Evolutionary conservation across 768 basidiomycete species (phyloP).

Genomic region (Nidularia pulvinata): DNA sequence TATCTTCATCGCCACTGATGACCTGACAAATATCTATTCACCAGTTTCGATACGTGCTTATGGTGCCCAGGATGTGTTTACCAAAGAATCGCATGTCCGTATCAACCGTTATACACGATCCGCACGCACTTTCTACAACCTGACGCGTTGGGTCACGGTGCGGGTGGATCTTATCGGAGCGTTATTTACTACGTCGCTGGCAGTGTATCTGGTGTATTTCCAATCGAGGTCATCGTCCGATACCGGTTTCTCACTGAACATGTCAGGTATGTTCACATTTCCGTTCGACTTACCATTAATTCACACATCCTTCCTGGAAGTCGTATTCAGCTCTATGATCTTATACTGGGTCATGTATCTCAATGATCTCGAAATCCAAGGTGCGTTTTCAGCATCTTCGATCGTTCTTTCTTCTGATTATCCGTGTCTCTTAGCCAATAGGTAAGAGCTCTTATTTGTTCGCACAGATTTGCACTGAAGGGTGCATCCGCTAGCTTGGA

Average conservation of each 20-base stretch:
- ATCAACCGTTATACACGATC: constrained; percentile 51
- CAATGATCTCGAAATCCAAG: neutral
- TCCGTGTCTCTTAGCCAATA: neutral
- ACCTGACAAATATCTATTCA: neutral
- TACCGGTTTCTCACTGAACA: constrained; percentile 23
- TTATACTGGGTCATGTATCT: neutral
- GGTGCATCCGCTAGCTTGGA: neutral
- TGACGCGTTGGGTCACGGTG: constrained; percentile 42
- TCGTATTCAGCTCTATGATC: neutral
- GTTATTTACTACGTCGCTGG: constrained; percentile 20
- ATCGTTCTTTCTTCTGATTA: neutral
- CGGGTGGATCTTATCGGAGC: constrained; percentile 58
- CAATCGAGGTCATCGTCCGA: constrained; percentile 30
- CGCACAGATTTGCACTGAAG: neutral
- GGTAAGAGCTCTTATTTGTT: neutral
- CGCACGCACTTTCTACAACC: constrained; percentile 46
- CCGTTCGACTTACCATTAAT: neutral
- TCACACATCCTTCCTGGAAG: neutral
- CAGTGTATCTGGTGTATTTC: neutral
- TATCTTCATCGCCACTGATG: neutral
- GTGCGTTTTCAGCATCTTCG: neutral
- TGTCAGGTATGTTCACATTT: neutral
- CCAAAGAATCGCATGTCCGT: constrained; percentile 36
- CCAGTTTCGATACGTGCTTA: constrained; percentile 62
- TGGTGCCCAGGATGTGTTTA: constrained; percentile 49